These are phyloP conservation scores for Wilcoxina mikolae DNA, from an alignment of 495 filamentous ascomycete species.

Conservation along the genomic window DNA sequence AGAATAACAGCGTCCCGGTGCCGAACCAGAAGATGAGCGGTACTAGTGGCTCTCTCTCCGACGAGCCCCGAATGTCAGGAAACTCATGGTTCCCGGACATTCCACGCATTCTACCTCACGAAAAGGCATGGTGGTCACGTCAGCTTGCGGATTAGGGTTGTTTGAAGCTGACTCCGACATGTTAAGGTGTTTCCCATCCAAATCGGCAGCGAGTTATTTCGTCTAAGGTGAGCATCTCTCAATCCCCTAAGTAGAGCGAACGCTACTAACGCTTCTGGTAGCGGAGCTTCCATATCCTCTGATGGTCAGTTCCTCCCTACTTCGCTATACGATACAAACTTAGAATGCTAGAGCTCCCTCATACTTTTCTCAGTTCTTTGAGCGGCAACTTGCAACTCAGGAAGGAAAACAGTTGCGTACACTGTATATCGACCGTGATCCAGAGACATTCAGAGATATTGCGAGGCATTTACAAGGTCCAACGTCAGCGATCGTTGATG, in stretches of 20 bases:
- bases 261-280: slow-evolving; percentile 10
- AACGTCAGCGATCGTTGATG: background rate
- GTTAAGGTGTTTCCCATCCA: slow-evolving; percentile 73
- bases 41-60: background rate
- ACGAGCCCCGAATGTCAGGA: background rate
- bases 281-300: slow-evolving; percentile 85
- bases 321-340: slow-evolving; percentile 25
- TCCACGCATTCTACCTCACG: slow-evolving; percentile 45
- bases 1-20: no score
- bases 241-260: background rate
- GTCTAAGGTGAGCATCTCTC: slow-evolving; percentile 40
- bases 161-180: slow-evolving; percentile 7
- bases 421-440: slow-evolving; percentile 91
- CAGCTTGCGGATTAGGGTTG: background rate
- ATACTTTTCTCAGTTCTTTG: slow-evolving; percentile 93
- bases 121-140: slow-evolving; percentile 32
- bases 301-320: slow-evolving; percentile 56
- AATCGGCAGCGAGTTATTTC: slow-evolving; percentile 81
- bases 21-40: background rate
- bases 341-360: slow-evolving; percentile 68
- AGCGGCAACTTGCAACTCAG: slow-evolving; percentile 51
- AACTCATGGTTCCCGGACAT: slow-evolving; percentile 32
- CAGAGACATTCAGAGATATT: slow-evolving; percentile 76
- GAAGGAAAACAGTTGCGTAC: slow-evolving; percentile 40
- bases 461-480: slow-evolving; percentile 73